Evolutionary conservation across 108 stramenopile genomes (phyloP), one percentile per base, ranked within the genome.

Genomic region (Conticribra guillardii): DNA sequence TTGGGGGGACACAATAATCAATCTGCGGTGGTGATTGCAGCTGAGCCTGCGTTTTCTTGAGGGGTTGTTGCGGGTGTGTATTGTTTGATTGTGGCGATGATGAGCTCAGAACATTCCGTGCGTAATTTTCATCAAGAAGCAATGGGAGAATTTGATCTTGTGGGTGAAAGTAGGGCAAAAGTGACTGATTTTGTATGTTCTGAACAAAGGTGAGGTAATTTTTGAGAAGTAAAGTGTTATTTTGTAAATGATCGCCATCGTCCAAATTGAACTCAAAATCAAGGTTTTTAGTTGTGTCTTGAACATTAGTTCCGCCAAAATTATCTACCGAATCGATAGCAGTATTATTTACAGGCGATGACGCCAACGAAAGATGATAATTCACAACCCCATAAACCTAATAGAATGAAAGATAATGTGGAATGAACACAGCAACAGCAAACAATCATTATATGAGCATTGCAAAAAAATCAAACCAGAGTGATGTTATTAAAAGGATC

Each of bases 91-190:
- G 33, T 53, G 29, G 47, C 8, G 31, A 41, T 3, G 58, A n/a
- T 62, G 44, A 58, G 49, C 60, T 63, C 48, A 60, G 30, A 60
- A 33, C 45, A 66, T 37, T 66, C 22, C 24, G 48, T 0, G 45
- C 18, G 58, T 64, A 77, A 15, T 63, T 69, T 44, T 77, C 57
- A 44, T 70, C 70, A 29, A 61, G 50, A 16, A 79, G 59, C 23
- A 79, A 49, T 37, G 28, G 51, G 19, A 62, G 44, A 51, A 79
- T 71, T 64, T 71, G 55, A 59, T 71, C 70, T 55, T 79, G 77
- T 21, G 77, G 70, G 67, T 71, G 77, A 46, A 79, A 79, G 18
- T 60, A 41, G 3, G 77, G 64, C 3, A 70, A 49, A 1, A 67
- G 51, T n/a, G 65, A 61, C 37, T 55, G 77, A 32, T 79, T 56